Evolutionary conservation across 1,139 yeast genomes (phyloP).

Genomic region (Debaryomyces subglobosus): DNA sequence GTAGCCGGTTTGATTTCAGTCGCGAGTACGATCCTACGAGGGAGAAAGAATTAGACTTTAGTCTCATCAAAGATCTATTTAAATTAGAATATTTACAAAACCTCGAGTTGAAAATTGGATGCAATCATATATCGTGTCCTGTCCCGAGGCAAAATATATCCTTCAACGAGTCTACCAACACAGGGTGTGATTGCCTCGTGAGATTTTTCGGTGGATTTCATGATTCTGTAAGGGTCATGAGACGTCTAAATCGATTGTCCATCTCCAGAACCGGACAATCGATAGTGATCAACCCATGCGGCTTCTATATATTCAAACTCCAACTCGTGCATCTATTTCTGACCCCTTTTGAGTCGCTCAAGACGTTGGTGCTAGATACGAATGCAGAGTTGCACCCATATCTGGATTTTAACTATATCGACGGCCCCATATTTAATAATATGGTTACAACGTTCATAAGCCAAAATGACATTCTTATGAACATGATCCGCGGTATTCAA

Average conservation of each 20-base stretch:
- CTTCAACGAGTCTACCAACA: constrained; percentile 4
- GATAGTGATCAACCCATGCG: constrained; percentile 13
- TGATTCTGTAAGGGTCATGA: background rate
- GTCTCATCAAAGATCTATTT: constrained; percentile 3
- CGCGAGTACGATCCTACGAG: constrained; percentile 11
- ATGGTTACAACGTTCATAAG: constrained; percentile 6
- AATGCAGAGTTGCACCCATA: constrained; percentile 14
- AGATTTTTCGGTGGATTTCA: constrained; percentile 11
- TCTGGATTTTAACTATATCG: constrained; percentile 11
- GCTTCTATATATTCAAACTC: constrained; percentile 13
- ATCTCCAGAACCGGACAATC: constrained; percentile 14
- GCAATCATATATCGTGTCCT: constrained; percentile 13
- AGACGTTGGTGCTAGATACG: constrained; percentile 11
- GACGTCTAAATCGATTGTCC: background rate
- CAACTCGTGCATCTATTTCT: constrained; percentile 2
- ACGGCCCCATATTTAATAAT: constrained; percentile 4
- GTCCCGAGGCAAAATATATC: constrained; percentile 1
- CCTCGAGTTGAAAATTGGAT: constrained; percentile 14
- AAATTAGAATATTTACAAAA: constrained; percentile 6
- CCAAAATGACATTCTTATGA: constrained; percentile 10
- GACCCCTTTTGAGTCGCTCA: background rate
- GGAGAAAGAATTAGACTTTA: constrained; percentile 12
- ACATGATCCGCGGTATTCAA: background rate
- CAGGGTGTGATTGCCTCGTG: constrained; percentile 12
- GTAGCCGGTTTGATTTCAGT: constrained; percentile 5